Evolutionary conservation across 2,329 filamentous ascomycete species (phyloP), one percentile per base, ranked within the genome.

Genomic region (Talaromyces sp.): DNA sequence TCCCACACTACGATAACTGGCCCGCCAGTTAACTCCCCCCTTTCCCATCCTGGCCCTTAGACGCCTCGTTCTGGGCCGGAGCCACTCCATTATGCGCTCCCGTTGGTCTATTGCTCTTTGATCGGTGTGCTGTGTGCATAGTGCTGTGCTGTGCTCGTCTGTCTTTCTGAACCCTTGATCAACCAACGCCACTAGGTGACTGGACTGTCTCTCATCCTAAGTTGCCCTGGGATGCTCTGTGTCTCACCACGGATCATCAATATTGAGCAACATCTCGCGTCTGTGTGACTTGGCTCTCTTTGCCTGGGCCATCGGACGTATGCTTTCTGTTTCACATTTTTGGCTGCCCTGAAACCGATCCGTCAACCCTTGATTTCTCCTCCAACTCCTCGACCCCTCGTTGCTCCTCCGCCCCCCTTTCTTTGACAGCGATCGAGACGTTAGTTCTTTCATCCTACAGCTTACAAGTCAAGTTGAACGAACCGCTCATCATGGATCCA

Each of bases 401-500:
- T 60, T 54, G 65, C 31, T 46, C 57, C 54, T 18, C 40, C 62
- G 57, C 25, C 40, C 62, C 58, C 25, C 37, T 58, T 50, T 57
- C 66, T 56, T 65, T 58, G 35, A 59, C 28, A 35, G 23, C 54
- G 50, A 55, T 55, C 42, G 46, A 61, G 42, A 44, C 42, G 58
- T 52, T 59, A 61, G 33, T 37, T 14, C 54, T 28, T 42, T 21
- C 54, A 57, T 57, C 54, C 37, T 42, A 42, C 18, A 18, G 37
- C 37, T 42, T 11, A 25, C 35, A 16, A 28, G 35, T 28, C 35
- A 42, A 28, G 35, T 37, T 35, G n/a, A 56, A 40, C n/a, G 23
- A 33, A 39, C 21, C 77, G 69, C 80, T 81, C 69, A 75, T 64
- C 59, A 80, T 79, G 77, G 87, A 87, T 70, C 82, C 89, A 62